A percentile compares a stretch with the other conserved stretches of the same genome.
phyloP scores from a whole-genome alignment of 768 basidiomycete species.

The Leccinum boreale region DNA sequence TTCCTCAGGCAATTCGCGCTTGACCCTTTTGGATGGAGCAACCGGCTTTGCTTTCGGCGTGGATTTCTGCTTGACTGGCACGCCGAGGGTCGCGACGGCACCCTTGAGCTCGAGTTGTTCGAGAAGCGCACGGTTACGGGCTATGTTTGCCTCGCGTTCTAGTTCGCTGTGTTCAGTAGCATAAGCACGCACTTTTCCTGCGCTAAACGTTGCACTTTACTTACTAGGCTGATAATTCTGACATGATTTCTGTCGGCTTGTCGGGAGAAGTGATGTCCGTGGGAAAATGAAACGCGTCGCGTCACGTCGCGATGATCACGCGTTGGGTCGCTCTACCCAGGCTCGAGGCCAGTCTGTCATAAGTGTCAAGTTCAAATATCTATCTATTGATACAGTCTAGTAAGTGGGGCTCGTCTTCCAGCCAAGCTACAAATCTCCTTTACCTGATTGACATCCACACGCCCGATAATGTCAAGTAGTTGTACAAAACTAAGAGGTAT shows the following conservation, averaged over 20 bases:
- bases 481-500: constrained; percentile 12
- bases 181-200: background rate
- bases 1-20: constrained; percentile 43
- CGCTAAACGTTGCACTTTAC: constrained; percentile 11
- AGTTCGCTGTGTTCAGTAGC: constrained; percentile 43
- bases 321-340: background rate
- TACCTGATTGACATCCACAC: too few species aligned
- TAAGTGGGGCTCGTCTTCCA: background rate
- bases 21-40: constrained; percentile 52
- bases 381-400: background rate
- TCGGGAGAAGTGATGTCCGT: background rate
- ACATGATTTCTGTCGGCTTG: constrained; percentile 28
- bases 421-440: background rate
- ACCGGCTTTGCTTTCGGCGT: constrained; percentile 55
- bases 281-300: constrained; percentile 24
- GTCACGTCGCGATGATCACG: constrained; percentile 31
- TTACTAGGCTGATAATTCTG: constrained; percentile 51
- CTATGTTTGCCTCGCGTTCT: constrained; percentile 79
- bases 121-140: constrained; percentile 71
- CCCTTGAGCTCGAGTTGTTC: constrained; percentile 67
- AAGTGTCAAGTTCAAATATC: background rate
- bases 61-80: constrained; percentile 40
- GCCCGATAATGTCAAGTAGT: too few species aligned
- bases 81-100: constrained; percentile 46
- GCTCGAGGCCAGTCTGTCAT: background rate